A percentile compares a stretch with the other conserved stretches of the same genome.
These are phyloP conservation scores for Cyclaneusma minus DNA, from an alignment of 2,329 filamentous ascomycete genomes.

Conservation along the genomic window DNA sequence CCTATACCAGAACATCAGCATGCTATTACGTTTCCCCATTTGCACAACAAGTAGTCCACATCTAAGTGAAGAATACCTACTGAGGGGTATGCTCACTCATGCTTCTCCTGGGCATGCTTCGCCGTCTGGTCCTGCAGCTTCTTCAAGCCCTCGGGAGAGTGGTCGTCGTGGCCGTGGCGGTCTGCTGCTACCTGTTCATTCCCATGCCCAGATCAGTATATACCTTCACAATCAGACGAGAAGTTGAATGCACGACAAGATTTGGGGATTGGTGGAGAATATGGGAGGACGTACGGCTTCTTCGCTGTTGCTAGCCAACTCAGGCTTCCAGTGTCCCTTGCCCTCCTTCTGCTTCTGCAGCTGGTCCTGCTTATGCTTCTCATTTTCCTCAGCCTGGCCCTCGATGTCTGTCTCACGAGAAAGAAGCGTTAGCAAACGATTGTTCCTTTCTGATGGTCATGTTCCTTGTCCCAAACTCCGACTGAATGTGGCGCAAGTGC, in stretches of 20 bases:
- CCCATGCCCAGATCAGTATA: conserved; percentile 1
- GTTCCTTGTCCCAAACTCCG: too few species aligned
- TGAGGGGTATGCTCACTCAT: conserved; percentile 12
- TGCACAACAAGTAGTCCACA: conserved; percentile 6
- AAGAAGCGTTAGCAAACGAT: background rate
- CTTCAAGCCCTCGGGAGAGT: conserved; percentile 25
- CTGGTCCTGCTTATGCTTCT: conserved; percentile 45
- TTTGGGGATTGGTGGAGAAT: background rate
- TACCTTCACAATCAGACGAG: conserved; percentile 1
- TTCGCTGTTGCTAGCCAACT: conserved; percentile 66
- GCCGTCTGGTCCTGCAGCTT: conserved; percentile 46
- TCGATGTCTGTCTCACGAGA: conserved; percentile 7
- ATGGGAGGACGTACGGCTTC: conserved; percentile 39
- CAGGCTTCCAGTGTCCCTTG: conserved; percentile 60
- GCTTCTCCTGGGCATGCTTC: conserved; percentile 26
- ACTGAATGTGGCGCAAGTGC: too few species aligned
- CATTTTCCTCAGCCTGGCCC: conserved; percentile 23
- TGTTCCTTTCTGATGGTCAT: too few species aligned
- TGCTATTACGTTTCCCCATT: too few species aligned
- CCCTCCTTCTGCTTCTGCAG: conserved; percentile 54
- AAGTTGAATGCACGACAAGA: too few species aligned
- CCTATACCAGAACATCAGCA: too few species aligned
- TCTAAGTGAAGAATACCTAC: conserved; percentile 1
- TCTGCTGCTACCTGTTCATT: conserved; percentile 11
- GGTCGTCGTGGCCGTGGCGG: conserved; percentile 6